These are phyloP conservation scores for Lactuca sativa DNA, from an alignment of 129 eudicot species.

Conservation along the genomic window DNA sequence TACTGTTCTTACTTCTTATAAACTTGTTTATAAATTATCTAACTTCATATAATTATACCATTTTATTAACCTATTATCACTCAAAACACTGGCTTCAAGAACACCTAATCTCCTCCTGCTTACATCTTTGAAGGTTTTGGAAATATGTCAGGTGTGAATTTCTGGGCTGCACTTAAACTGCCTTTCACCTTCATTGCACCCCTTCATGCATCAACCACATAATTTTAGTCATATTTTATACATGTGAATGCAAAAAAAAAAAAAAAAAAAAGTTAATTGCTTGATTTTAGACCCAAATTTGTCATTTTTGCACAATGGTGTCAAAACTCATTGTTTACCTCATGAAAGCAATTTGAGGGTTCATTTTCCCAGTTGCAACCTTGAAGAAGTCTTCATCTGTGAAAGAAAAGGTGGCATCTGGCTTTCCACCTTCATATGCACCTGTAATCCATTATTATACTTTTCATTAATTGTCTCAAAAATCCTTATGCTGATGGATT, in stretches of 20 bases:
- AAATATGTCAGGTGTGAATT: conserved; percentile 92
- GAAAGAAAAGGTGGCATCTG: conserved; percentile 92
- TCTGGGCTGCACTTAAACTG: conserved; percentile 90
- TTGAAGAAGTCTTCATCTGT: conserved; percentile 80
- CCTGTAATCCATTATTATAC: conserved; percentile 36
- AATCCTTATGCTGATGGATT: neutral
- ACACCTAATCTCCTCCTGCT: conserved; percentile 20
- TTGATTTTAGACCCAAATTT: neutral
- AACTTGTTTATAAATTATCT: conserved; percentile 18
- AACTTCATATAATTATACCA: conserved; percentile 18
- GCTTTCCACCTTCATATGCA: conserved; percentile 82
- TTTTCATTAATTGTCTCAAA: neutral
- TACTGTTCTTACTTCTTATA: conserved; percentile 4
- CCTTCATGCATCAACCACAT: conserved; percentile 41
- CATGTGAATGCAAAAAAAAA: neutral
- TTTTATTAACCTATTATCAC: neutral
- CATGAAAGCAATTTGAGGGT: conserved; percentile 97
- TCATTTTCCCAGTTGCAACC: conserved; percentile 87
- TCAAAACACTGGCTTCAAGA: neutral
- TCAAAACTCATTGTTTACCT: conserved; percentile 39
- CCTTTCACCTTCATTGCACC: conserved; percentile 95
- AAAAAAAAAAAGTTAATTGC: neutral
- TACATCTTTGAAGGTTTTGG: conserved; percentile 97
- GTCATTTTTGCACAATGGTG: neutral
- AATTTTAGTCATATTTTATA: neutral